Evolutionary conservation across 1,139 yeast genomes (phyloP), one percentile per base, ranked within the genome.

Genomic region (Zhuliangozyma parablackwelliae): DNA sequence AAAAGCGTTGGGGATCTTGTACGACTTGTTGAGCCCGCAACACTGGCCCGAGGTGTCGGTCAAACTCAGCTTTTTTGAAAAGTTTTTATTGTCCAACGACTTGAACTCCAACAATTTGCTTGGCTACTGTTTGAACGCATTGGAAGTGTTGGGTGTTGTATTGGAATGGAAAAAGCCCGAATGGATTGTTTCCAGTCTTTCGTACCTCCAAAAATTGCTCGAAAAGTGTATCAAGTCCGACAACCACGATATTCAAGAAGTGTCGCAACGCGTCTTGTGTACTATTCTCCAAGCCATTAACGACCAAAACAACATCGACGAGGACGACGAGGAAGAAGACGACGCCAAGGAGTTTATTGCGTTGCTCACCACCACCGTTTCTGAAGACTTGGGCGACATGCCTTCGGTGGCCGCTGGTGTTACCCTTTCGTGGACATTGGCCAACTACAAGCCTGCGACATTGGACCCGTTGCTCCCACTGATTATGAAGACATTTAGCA

Each of bases 321-420:
- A 56, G 20, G 45, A 44, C 20, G 80, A 75, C 7, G 75, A 70
- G 28, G 72, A 67, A 34, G 75, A 77, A 1, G 87, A 81, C 21
- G 80, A 74, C 30, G 75, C 78, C 2, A 80, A 77, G 47, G 65
- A 71, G 6, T 89, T 90, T 53, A 64, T 86, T 38, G 62, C 72
- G 2, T 66, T 81, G 35, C 62, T 92, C 38, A 75, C 78, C 3
- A 67, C 80, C 10, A 83, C 88, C 6, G 82, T 90, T 26, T 78
- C 86, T 8, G 97, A 92, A 51, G 96, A 90, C 57, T 68, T 94
- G 48, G 80, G 84, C 35, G 82, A 82, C 34, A 80, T 82, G 51
- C 82, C 86, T n/a, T 82, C 94, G 0, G 80, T 86, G 35, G 92
- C 95, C 12, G 94, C 97, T 7, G 96, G 97, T 46, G 90, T 90